Evolutionary conservation across 768 basidiomycete genomes (phyloP).

Genomic region (Russula brevipes): DNA sequence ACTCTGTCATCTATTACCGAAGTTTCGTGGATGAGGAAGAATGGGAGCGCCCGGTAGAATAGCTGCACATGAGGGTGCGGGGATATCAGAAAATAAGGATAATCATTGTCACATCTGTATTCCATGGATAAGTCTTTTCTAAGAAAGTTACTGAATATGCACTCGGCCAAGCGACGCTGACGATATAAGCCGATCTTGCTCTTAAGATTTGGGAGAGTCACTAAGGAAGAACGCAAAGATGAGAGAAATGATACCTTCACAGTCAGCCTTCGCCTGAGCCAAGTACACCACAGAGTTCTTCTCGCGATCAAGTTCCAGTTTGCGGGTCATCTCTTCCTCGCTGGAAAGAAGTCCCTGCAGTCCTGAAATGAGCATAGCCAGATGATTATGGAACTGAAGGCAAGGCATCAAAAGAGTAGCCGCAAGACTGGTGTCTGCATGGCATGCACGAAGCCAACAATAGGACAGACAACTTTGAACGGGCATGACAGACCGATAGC

Average conservation of each 20-base stretch:
- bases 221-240: not conserved
- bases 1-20: conserved; percentile 83
- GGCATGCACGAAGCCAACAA: not conserved
- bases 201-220: conserved; percentile 6
- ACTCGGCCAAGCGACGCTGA: not conserved
- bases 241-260: conserved; percentile 14
- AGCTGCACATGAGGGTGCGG: too few species aligned
- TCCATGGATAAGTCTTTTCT: not conserved
- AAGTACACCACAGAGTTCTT: conserved; percentile 6
- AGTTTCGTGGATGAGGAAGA: conserved; percentile 46
- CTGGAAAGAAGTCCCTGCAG: conserved; percentile 4
- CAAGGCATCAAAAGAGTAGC: not conserved
- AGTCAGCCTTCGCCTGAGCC: conserved; percentile 11
- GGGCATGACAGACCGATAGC: conserved; percentile 6
- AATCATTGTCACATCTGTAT: too few species aligned
- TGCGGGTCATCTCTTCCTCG: conserved; percentile 4
- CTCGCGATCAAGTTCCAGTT: conserved; percentile 13
- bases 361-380: not conserved
- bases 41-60: conserved; percentile 18
- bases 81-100: not conserved
- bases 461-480: not conserved
- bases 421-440: not conserved
- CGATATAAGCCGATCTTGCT: conserved; percentile 6
- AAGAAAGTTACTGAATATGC: not conserved
- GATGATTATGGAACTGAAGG: not conserved